Evolutionary conservation across 2,329 filamentous ascomycete species (phyloP), one percentile per base, ranked within the genome.

Genomic region (Biscogniauxia mediterranea): DNA sequence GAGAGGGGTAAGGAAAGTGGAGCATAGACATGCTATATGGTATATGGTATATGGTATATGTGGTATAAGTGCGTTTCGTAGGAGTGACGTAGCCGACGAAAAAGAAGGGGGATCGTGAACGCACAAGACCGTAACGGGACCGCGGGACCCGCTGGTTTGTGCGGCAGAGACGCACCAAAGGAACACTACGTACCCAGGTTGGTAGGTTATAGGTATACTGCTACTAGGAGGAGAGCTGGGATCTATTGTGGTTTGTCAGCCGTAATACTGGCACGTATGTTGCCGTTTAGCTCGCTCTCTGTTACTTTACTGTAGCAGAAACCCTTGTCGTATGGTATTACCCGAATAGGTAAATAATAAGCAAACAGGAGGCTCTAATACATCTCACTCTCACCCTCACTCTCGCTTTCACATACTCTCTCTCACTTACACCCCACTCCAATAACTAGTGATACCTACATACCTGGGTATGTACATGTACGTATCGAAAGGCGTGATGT

Each of bases 61-160:
- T 8, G 54, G 19, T n/a, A 42, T 32, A 20, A 23, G 1, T 21
- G n/a, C 9, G 54, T 55, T 26, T 19, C 54, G 54, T 55, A 55
- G 25, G 9, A 3, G 38, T 46, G 38, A 46, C 38, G 38, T 46
- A 46, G 38, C 38, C 38, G 38, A n/a, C 38, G n/a, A 20, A 15
- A 55, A 19, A 55, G 13, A 55, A 8, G 26, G 23, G 25, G 23
- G n/a, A 38, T 19, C 26, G 54, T 17, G 26, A 38, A 55, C 32
- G 54, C 54, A 55, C 19, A 26, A 55, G 25, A n/a, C 54, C 54
- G 54, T 42, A 38, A 55, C 54, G 54, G 54, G 54, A 19, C n/a
- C 5, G 15, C n/a, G 17, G 52, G 54, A 46, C 38, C 38, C 11
- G 38, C 38, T 46, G 38, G 4, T 46, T 46, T 46, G 15, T 46